A percentile compares a stretch with the other conserved stretches of the same genome.
These are phyloP conservation scores for Ramichloridium luteum DNA, from an alignment of 2,329 filamentous ascomycete genomes.

Conservation along the genomic window DNA sequence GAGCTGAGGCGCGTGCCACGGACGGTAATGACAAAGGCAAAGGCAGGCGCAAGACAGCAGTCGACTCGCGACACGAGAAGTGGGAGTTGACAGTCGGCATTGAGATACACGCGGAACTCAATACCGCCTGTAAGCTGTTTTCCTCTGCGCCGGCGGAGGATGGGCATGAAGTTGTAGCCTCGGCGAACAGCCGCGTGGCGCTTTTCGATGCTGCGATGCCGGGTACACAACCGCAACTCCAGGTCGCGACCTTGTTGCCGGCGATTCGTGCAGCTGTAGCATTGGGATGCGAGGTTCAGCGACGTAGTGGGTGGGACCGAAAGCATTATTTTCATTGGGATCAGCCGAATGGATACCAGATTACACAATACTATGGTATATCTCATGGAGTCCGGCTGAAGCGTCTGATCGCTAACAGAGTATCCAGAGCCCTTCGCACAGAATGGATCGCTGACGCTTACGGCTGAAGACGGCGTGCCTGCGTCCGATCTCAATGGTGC, in stretches of 20 bases:
- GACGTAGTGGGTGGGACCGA: slow-evolving; percentile 72
- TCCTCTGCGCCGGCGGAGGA: slow-evolving; percentile 43
- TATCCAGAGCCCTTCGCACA: slow-evolving; percentile 48
- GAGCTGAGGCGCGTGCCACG: slow-evolving; percentile 4
- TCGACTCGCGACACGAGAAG: slow-evolving; percentile 31
- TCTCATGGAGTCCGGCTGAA: background rate
- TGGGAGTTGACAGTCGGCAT: slow-evolving; percentile 96
- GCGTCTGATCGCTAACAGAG: slow-evolving; percentile 1
- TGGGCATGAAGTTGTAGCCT: slow-evolving; percentile 10
- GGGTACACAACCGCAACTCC: slow-evolving; percentile 76
- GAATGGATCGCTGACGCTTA: slow-evolving; percentile 60
- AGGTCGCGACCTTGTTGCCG: slow-evolving; percentile 69
- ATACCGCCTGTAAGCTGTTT: slow-evolving; percentile 81
- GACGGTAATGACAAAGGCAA: slow-evolving; percentile 6
- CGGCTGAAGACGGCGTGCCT: slow-evolving; percentile 63
- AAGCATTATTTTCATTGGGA: slow-evolving; percentile 99
- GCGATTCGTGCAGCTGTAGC: slow-evolving; percentile 83
- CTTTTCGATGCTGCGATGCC: slow-evolving; percentile 83
- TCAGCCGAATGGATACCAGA: slow-evolving; percentile 91
- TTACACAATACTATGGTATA: slow-evolving; percentile 79
- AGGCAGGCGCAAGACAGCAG: slow-evolving; percentile 6
- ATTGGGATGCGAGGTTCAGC: slow-evolving; percentile 66
- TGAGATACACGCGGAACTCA: slow-evolving; percentile 93
- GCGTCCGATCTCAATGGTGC: slow-evolving; percentile 56
- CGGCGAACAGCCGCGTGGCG: slow-evolving; percentile 76